Base-by-base conservation (phyloP, 2,329 filamentous ascomycete genomes). In the Plenodomus lindquistii region DNA sequence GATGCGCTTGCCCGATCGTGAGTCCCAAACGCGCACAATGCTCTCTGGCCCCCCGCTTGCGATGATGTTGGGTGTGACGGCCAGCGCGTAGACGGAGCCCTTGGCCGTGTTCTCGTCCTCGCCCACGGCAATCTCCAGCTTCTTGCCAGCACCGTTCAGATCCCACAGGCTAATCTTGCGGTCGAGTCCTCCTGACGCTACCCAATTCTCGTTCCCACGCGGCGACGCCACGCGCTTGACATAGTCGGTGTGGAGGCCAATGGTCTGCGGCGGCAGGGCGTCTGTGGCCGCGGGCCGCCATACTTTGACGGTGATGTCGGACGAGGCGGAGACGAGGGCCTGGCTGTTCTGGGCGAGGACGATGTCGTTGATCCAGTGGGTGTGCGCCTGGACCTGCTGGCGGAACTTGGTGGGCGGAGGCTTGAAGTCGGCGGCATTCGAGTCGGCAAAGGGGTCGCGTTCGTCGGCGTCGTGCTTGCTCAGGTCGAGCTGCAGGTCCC, bases 351-450 rank as follows among this genome's bases (percentile, higher is more conserved):
- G 84, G 7, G 88, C 88, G 45, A 96, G 82, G 18, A 86, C 84
- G 55, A 97, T 89, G 72, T 96, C 92, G 75, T 96, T 97, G 75
- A 97, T 87, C 92, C 92, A 97, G 73, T 96, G 91, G 42, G 91
- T 96, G 72, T 97, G 92, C 8, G 92, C 91, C 69, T 88, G 86
- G 15, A 86, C 83, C 69, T 88, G 83, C 54, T 81, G 79, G 51
- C 81, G 78, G 63, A 84, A 82, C 2, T 77, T 77, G 15, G 82
- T 82, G 9, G 79, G 73, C 42, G 74, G 72, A n/a, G 68, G 67
- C 50, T 71, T 72, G 58, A 65, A 60, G 54, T 62, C 57, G 37
- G 64, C 46, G 10, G 60, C 59, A 44, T 60, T 66, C 41, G 63
- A 57, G 59, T 72, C 69, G 59, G 69, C 67, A 38, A 76, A 74